Evolutionary conservation across 768 basidiomycete species (phyloP), one percentile per base, ranked within the genome.

Genomic region (Russula sp.): DNA sequence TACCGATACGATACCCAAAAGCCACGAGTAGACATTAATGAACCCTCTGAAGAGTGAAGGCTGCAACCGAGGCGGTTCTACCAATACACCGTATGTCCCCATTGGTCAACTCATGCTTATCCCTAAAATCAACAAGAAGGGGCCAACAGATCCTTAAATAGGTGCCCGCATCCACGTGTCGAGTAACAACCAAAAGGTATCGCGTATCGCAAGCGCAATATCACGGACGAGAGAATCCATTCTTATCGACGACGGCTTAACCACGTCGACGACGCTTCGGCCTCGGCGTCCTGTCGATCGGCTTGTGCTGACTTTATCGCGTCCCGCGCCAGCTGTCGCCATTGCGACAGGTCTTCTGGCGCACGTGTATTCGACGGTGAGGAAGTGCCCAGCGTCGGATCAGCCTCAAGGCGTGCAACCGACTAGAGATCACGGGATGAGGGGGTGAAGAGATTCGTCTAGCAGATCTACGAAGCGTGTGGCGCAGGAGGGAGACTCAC

Each of bases 401-500:
- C 51, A 16, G 60, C 36, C 48, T 61, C 60, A 7, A 64, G 60
- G 16, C 60, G 54, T 16, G 60, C 54, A 16, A 50, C 55, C 7
- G 54, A 62, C 63, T 64, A 29, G 20, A 46, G 29, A 48, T 22
- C 13, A 36, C 29, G 14, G 32, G 1, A 60, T 11, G 42, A 41
- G 14, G 8, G 13, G 43, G n/a, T n/a, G 34, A 20, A 14, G 13
- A 16, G 11, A n/a, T 3, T 32, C 22, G 42, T 25, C 49, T 7
- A 13, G 45, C 38, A 34, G 5, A 8, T 34, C 1, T 35, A 6
- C 8, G n/a, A 18, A n/a, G 8, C 16, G 20, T n/a, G n/a, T 14
- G 22, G 14, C 11, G 13, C 5, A 11, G 5, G 34, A 25, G 3
- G 7, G 52, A 3, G 52, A 50, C 85, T 47, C 66, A 93, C 92